Evolutionary conservation across 805 yeast genomes (phyloP).

Genomic region (Kazachstania viticola): DNA sequence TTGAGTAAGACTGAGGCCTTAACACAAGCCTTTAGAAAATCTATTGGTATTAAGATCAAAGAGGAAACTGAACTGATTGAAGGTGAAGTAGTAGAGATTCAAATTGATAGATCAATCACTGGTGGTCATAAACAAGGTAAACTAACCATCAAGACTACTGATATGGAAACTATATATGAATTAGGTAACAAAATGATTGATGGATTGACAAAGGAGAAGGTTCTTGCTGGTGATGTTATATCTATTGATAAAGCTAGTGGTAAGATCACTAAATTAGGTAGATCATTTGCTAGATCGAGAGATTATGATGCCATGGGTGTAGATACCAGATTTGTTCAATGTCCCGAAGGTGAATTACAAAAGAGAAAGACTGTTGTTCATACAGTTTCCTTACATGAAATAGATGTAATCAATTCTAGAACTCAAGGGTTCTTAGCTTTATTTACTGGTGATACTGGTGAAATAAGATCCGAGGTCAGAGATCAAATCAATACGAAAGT

Average conservation of each 20-base stretch:
- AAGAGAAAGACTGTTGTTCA: slow-evolving; percentile 92
- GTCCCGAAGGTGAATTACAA: slow-evolving; percentile 98
- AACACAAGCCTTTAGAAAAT: slow-evolving; percentile 91
- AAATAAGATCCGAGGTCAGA: slow-evolving; percentile 88
- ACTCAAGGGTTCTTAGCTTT: slow-evolving; percentile 96
- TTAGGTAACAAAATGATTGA: slow-evolving; percentile 91
- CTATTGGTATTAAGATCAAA: slow-evolving; percentile 88
- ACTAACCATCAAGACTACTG: slow-evolving; percentile 91
- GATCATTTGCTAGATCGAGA: slow-evolving; percentile 90
- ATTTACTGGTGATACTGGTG: slow-evolving; percentile 95
- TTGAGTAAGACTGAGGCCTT: slow-evolving; percentile 91
- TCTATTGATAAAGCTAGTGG: slow-evolving; percentile 94
- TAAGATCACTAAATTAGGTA: slow-evolving; percentile 84
- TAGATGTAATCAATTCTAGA: slow-evolving; percentile 93
- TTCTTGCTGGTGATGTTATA: slow-evolving; percentile 93
- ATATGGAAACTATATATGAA: slow-evolving; percentile 97
- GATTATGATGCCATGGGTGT: slow-evolving; percentile 99
- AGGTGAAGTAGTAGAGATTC: slow-evolving; percentile 97
- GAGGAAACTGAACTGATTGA: slow-evolving; percentile 96
- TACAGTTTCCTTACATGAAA: slow-evolving; percentile 95
- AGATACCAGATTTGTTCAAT: slow-evolving; percentile 92
- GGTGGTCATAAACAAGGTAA: slow-evolving; percentile 99
- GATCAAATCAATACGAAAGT: slow-evolving; percentile 94
- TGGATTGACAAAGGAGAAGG: slow-evolving; percentile 86
- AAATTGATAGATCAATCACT: slow-evolving; percentile 82